Percentiles rank a stretch among this genome's conserved stretches.
phyloP scores from a whole-genome alignment of 179 eudicot genomes.

The Silene noctiflora region DNA sequence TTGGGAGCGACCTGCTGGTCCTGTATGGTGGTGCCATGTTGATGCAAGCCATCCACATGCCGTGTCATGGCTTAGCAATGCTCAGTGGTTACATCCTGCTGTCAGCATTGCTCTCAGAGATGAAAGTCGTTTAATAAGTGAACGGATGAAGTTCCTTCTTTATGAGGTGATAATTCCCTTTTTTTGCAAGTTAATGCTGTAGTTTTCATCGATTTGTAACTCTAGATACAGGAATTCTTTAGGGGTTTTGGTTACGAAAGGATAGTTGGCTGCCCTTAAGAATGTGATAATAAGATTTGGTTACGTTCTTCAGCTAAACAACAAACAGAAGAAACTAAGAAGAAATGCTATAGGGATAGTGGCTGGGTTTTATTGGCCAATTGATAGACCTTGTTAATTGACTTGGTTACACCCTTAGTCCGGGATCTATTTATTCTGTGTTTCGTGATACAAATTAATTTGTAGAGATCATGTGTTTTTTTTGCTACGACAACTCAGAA shows the following conservation, averaged over 20 bases:
- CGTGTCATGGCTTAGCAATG: constrained; percentile 67
- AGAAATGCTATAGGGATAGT: not conserved
- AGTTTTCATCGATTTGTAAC: not conserved
- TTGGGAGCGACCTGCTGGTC: constrained; percentile 92
- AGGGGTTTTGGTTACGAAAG: not conserved
- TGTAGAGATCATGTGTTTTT: not conserved
- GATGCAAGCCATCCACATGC: constrained; percentile 62
- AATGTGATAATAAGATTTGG: not conserved
- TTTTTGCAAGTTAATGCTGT: not conserved
- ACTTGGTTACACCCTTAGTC: not conserved
- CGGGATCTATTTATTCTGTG: not conserved
- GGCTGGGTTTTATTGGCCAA: not conserved
- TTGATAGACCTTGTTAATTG: not conserved
- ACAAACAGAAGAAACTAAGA: not conserved
- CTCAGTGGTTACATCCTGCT: constrained; percentile 97
- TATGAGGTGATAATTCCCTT: constrained; percentile 62
- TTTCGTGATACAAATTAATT: not conserved
- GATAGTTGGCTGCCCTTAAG: not conserved
- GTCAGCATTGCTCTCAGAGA: constrained; percentile 88
- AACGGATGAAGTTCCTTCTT: constrained; percentile 82
- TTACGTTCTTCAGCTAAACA: not conserved
- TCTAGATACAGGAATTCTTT: not conserved
- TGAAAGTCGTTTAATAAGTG: constrained; percentile 89
- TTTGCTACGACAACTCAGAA: too few relatives aligned
- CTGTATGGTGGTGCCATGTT: constrained; percentile 96